Conservation (phyloP, 768 basidiomycete genomes). For the Suillus alpinus region DNA sequence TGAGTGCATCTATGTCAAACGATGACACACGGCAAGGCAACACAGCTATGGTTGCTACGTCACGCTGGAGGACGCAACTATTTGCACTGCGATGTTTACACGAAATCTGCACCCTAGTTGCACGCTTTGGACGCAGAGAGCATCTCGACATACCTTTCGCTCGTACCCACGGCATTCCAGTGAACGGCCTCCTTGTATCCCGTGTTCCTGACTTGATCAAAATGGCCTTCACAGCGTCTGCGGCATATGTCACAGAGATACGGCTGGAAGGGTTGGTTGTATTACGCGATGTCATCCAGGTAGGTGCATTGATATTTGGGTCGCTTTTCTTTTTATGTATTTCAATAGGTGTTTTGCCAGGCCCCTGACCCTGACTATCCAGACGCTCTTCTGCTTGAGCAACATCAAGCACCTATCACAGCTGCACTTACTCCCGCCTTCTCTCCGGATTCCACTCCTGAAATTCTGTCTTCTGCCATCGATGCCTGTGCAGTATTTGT, state of each 20-base stretch:
- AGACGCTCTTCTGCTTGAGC: conserved; percentile 86
- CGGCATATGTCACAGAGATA: conserved; percentile 95
- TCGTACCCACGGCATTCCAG: conserved; percentile 51
- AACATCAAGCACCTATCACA: conserved; percentile 97
- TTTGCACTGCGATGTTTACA: conserved; percentile 94
- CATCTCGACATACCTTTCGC: conserved; percentile 81
- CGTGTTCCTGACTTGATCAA: conserved; percentile 91
- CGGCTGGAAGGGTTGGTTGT: conserved; percentile 88
- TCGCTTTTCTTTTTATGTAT: conserved; percentile 6
- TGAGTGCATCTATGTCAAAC: conserved; percentile 56
- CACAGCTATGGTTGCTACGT: conserved; percentile 48
- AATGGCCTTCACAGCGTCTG: conserved; percentile 97
- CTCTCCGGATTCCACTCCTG: conserved; percentile 91
- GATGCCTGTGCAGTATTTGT: conserved; percentile 94
- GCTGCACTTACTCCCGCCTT: conserved; percentile 97
- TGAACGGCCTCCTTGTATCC: conserved; percentile 69
- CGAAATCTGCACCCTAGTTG: conserved; percentile 77
- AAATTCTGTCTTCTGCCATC: conserved; percentile 89
- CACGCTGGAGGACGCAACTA: conserved; percentile 94
- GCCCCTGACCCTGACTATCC: conserved; percentile 93
- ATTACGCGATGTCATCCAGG: conserved; percentile 89
- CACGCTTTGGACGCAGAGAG: conserved; percentile 70
- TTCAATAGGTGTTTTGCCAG: conserved; percentile 73
- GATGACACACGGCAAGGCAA: conserved; percentile 29
- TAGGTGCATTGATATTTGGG: conserved; percentile 26